A percentile compares a stretch with the other conserved stretches of the same genome.
Conservation (phyloP, 345 rosid genomes). For the Gossypium sturtianum region DNA sequence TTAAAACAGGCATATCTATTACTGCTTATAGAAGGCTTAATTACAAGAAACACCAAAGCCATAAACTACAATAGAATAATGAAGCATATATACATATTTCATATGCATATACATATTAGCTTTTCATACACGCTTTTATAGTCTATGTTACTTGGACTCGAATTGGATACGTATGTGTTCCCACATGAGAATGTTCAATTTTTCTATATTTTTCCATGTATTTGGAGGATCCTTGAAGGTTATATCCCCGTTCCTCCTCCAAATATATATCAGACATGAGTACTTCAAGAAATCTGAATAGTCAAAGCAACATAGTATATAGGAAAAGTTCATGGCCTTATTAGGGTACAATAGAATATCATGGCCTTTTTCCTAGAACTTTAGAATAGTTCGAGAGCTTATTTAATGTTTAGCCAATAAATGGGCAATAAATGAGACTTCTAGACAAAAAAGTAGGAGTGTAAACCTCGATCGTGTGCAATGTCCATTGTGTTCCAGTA, state of each 20-base stretch:
- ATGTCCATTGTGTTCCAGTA: slow-evolving; percentile 98
- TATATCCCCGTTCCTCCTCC: background rate
- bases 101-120: background rate
- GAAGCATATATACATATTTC: background rate
- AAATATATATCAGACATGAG: background rate
- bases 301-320: background rate
- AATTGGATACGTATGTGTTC: background rate
- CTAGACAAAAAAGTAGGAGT: background rate
- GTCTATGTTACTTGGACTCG: background rate
- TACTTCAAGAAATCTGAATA: background rate
- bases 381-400: background rate
- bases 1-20: background rate
- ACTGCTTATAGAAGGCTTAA: background rate
- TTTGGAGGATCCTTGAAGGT: background rate
- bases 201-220: background rate
- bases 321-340: background rate
- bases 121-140: background rate
- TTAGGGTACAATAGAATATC: background rate
- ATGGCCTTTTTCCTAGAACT: background rate
- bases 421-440: slow-evolving; percentile 1
- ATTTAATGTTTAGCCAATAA: background rate
- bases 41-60: background rate
- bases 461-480: slow-evolving; percentile 92
- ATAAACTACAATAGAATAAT: background rate
- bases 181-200: background rate